Base-by-base conservation (phyloP, 2,329 filamentous ascomycete genomes). In the Trichoderma sp. region DNA sequence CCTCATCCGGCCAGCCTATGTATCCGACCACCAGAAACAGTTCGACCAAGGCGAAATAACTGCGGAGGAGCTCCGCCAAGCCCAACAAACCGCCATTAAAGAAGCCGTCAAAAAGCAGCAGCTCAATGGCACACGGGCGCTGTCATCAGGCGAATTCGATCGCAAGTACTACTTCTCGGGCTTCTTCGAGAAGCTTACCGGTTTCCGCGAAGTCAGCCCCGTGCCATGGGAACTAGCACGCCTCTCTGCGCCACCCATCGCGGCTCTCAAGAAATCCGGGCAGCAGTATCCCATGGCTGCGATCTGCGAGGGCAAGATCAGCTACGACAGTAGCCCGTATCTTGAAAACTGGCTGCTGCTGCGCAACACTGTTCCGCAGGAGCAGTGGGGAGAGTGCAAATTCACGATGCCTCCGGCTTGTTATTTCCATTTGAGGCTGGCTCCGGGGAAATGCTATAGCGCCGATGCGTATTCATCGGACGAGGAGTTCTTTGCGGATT, bases 61-160 rank as follows among this genome's bases (percentile, higher is more conserved):
- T 1, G 36, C 74, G 6, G 77, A 78, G 18, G 84, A 88, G 77
- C 85, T 92, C 51, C 82, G 81, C 34, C 82, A 83, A 2, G 82
- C 87, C 14, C 90, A 93, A 80, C 85, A 89, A 74, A 85, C 86
- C 74, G 87, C 90, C 70, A 89, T 93, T 77, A 85, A 86, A 68
- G 85, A 90, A 61, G 87, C 92, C 64, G 90, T 93, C 30, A 84
- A 88, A 77, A 84, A 88, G 75, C 92, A 94, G 82, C 83, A 88
- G 74, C 83, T 89, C 73, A 84, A 90, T 67, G 88, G 89, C 30
- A 86, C 92, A 71, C 86, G 87, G 24, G 87, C 87, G 18, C 83
- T 93, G 66, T 91, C 90, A 4, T 91, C 91, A 72, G 92, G 92
- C 77, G 92, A 93, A 81, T 93, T 92, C 60, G 83, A 84, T 63